Percentiles rank a stretch among this genome's conserved stretches.
phyloP scores from a whole-genome alignment of 352 stramenopile species.

The Phytophthora sansomeana region DNA sequence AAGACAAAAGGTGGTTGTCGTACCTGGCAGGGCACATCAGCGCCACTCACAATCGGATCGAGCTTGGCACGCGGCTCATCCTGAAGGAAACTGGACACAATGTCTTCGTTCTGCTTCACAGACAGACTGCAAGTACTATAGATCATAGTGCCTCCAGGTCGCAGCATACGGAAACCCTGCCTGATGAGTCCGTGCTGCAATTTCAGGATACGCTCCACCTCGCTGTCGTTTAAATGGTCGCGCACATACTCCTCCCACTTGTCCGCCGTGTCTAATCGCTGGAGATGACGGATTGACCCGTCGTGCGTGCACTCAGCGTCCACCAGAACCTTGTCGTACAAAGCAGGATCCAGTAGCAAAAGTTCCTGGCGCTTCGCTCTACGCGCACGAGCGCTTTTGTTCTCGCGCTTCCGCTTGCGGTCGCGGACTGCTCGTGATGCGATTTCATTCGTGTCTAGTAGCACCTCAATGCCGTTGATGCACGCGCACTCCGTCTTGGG shows the following conservation, averaged over 20 bases:
- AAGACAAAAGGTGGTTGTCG: not conserved
- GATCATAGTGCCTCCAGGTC: slow-evolving; percentile 89
- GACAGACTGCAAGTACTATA: slow-evolving; percentile 97
- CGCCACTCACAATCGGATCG: slow-evolving; percentile 41
- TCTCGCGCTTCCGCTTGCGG: slow-evolving; percentile 89
- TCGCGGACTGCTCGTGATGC: slow-evolving; percentile 44
- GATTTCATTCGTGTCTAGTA: slow-evolving; percentile 81
- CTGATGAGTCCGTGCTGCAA: slow-evolving; percentile 70
- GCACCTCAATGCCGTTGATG: slow-evolving; percentile 47
- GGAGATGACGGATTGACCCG: slow-evolving; percentile 91
- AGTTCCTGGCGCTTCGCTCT: slow-evolving; percentile 58
- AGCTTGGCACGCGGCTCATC: slow-evolving; percentile 47
- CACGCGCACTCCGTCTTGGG: slow-evolving; percentile 55
- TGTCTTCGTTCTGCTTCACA: slow-evolving; percentile 93
- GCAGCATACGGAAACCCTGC: slow-evolving; percentile 92
- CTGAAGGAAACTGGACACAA: slow-evolving; percentile 87
- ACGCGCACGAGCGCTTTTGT: slow-evolving; percentile 88
- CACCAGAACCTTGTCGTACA: slow-evolving; percentile 95
- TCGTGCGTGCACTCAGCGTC: slow-evolving; percentile 97
- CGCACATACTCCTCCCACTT: slow-evolving; percentile 85
- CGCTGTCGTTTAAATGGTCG: slow-evolving; percentile 61
- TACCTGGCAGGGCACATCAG: slow-evolving; percentile 64
- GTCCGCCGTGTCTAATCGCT: slow-evolving; percentile 66
- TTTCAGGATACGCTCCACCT: slow-evolving; percentile 68
- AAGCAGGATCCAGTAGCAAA: slow-evolving; percentile 26